Evolutionary conservation across 768 basidiomycete species (phyloP).

Genomic region (Mycena kentingensis): DNA sequence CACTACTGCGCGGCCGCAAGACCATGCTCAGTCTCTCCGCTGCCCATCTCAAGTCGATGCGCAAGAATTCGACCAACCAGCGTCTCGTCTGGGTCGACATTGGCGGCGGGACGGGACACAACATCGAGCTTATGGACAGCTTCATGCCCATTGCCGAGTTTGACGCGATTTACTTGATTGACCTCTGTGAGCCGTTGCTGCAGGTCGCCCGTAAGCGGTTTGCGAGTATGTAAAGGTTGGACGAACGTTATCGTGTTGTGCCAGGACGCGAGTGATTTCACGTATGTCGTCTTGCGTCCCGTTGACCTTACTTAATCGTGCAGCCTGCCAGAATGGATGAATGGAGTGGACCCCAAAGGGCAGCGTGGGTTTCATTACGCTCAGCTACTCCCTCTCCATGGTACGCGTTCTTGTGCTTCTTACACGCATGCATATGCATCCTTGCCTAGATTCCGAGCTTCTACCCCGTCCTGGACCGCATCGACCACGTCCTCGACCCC

Average conservation of each 20-base stretch:
- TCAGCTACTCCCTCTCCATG: slow-evolving; percentile 64
- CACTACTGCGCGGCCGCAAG: slow-evolving; percentile 66
- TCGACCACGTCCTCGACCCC: slow-evolving; percentile 64
- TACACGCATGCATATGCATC: not conserved
- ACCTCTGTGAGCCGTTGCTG: slow-evolving; percentile 70
- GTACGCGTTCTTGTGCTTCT: slow-evolving; percentile 24
- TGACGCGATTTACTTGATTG: slow-evolving; percentile 67
- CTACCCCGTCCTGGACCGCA: slow-evolving; percentile 66
- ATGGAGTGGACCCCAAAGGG: slow-evolving; percentile 53
- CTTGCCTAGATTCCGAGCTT: slow-evolving; percentile 56
- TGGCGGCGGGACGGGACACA: slow-evolving; percentile 74
- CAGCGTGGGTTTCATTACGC: slow-evolving; percentile 53
- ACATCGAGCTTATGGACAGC: slow-evolving; percentile 69
- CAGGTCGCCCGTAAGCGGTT: slow-evolving; percentile 72
- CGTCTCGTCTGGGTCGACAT: slow-evolving; percentile 77
- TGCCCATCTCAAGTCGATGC: slow-evolving; percentile 14
- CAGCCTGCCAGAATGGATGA: slow-evolving; percentile 57
- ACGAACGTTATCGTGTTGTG: slow-evolving; percentile 70
- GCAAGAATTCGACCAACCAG: slow-evolving; percentile 27
- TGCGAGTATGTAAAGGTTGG: slow-evolving; percentile 66
- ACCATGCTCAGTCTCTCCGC: slow-evolving; percentile 51
- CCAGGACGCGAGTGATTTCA: slow-evolving; percentile 71
- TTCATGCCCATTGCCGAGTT: slow-evolving; percentile 55
- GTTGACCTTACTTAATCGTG: not conserved
- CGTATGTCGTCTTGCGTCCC: not conserved